Base-by-base conservation (phyloP, 768 basidiomycete genomes). In the Russula foetens region DNA sequence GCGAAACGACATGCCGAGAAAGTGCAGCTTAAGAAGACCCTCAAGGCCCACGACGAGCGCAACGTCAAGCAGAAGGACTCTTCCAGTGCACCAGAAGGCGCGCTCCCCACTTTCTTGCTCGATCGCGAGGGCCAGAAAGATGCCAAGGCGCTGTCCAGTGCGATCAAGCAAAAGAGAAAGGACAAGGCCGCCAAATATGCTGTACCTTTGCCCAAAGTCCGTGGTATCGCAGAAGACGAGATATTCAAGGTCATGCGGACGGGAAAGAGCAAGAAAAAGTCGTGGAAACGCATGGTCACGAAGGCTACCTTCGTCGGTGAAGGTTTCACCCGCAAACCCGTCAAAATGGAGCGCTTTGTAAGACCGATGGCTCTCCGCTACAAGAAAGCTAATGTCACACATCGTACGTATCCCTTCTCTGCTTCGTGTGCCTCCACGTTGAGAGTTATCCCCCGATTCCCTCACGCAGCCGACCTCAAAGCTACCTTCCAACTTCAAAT, bases 221-320 rank as follows among this genome's bases (percentile, higher is more conserved):
- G 96, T 60, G 97, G 97, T 21, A 98, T 99, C 67, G 95, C 96
- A 17, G 97, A 99, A 73, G 97, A 98, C 69, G 97, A 99, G 79
- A 97, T 94, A 90, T 99, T 99, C 81, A 98, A 95, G 79, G 97
- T 99, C 31, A 78, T 99, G 80, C 92, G 93, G 79, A 94, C 96
- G 1, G 97, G 97, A 57, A 98, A 98, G 78, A 89, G 82, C 71
- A 97, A 93, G 76, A 85, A 83, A 69, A 99, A 98, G 75, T 82
- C 90, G 19, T 99, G 97, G 97, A 99, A 99, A 77, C 84, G 94
- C 66, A 98, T 98, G 94, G 91, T 99, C 62, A 97, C 93, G 58
- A 99, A 99, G 75, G 97, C 97, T 33, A 99, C 97, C 9, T 99
- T 98, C 69, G 97, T 99, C 33, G 96, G 96, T 5, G 94, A 98